These are phyloP conservation scores for Chrysoporthe deuterocubensis DNA, from an alignment of 2,329 filamentous ascomycete species.

Conservation along the genomic window DNA sequence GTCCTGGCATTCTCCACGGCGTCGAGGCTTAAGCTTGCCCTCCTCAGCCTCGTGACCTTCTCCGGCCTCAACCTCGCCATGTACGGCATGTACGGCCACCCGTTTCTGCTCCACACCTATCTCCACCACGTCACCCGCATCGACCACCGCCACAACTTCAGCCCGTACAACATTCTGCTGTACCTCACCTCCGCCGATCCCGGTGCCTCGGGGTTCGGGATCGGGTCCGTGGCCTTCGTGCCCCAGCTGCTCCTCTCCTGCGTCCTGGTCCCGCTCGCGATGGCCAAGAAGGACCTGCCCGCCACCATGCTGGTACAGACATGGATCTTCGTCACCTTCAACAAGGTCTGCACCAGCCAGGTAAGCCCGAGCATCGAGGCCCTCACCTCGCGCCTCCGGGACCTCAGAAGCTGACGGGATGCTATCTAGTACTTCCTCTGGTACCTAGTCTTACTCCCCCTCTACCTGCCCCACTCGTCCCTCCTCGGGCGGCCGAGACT, in stretches of 20 bases:
- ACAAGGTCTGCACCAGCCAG: constrained; percentile 98
- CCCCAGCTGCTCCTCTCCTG: constrained; percentile 85
- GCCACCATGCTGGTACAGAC: constrained; percentile 92
- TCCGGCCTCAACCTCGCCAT: constrained; percentile 74
- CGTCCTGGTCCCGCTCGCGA: constrained; percentile 67
- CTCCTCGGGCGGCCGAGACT: constrained; percentile 63
- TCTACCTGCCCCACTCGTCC: constrained; percentile 83
- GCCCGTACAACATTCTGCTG: constrained; percentile 89
- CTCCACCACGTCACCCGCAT: constrained; percentile 90
- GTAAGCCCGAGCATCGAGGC: constrained; percentile 52
- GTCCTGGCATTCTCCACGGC: constrained; percentile 53
- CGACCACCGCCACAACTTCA: constrained; percentile 98
- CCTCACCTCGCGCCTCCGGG: background rate
- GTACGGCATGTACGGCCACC: constrained; percentile 76
- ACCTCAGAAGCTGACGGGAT: constrained; percentile 19
- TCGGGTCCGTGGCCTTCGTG: constrained; percentile 85
- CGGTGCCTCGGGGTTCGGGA: constrained; percentile 42
- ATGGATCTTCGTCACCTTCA: constrained; percentile 95
- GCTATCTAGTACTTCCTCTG: constrained; percentile 85
- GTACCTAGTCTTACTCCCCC: constrained; percentile 92
- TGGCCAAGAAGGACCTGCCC: constrained; percentile 82
- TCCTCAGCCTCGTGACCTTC: constrained; percentile 75
- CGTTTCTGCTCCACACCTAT: constrained; percentile 89
- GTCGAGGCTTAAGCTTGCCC: constrained; percentile 60
- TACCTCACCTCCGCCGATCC: constrained; percentile 77